A percentile compares a stretch with the other conserved stretches of the same genome.
These are phyloP conservation scores for Ustilago bromivora DNA, from an alignment of 1,284 basidiomycete genomes.

Conservation along the genomic window DNA sequence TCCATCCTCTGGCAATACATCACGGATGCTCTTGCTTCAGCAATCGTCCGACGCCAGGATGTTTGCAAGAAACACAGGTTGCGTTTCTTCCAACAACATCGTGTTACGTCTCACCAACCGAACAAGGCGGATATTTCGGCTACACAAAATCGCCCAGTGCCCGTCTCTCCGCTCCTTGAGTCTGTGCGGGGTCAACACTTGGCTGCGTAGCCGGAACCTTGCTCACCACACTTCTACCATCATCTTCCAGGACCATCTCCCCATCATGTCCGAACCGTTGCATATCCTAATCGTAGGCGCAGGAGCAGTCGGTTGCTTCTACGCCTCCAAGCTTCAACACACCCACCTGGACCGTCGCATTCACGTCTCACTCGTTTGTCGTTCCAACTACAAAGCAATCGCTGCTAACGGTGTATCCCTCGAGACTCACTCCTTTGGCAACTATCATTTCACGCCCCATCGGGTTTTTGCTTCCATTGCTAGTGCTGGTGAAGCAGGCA, in stretches of 20 bases:
- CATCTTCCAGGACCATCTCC: neutral
- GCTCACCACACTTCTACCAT: too few species aligned
- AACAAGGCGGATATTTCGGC: too few species aligned
- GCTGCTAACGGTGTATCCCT: slow-evolving; percentile 68
- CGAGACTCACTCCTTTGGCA: slow-evolving; percentile 70
- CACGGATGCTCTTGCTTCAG: too few species aligned
- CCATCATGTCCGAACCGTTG: slow-evolving; percentile 8
- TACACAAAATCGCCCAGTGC: too few species aligned
- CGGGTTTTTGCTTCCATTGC: slow-evolving; percentile 68
- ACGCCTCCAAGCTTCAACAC: slow-evolving; percentile 67
- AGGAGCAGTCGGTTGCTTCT: slow-evolving; percentile 72
- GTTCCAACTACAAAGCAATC: slow-evolving; percentile 71
- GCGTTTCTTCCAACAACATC: too few species aligned
- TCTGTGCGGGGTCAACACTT: too few species aligned
- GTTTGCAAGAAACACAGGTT: too few species aligned
- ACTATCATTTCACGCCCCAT: slow-evolving; percentile 70
- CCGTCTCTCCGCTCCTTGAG: too few species aligned
- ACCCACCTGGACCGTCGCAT: slow-evolving; percentile 23
- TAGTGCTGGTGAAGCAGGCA: slow-evolving; percentile 23
- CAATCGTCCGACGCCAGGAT: too few species aligned
- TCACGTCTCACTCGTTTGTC: slow-evolving; percentile 71
- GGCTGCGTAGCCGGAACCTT: too few species aligned
- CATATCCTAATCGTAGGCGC: slow-evolving; percentile 70
- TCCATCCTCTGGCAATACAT: neutral
- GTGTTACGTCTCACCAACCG: too few species aligned